Evolutionary conservation across 305 asterid species (phyloP).

Genomic region (Solanum chacoense): DNA sequence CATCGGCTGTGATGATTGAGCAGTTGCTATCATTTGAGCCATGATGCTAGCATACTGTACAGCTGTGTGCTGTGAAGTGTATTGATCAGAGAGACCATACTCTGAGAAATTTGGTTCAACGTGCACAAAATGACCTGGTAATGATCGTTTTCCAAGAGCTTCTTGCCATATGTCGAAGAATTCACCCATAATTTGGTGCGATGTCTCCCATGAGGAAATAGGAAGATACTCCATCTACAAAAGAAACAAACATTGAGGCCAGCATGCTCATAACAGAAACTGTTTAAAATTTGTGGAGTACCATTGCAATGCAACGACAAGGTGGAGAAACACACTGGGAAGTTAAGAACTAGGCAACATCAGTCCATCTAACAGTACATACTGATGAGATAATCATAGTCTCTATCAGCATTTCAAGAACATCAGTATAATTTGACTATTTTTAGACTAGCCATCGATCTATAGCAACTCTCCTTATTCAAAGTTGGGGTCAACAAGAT

Average conservation of each 20-base stretch:
- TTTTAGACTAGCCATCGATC: background rate
- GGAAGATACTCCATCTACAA: constrained; percentile 92
- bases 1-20: constrained; percentile 48
- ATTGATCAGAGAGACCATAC: constrained; percentile 67
- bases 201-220: constrained; percentile 86
- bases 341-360: background rate
- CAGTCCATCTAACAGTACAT: background rate
- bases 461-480: background rate
- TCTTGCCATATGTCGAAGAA: constrained; percentile 87
- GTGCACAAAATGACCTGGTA: constrained; percentile 90
- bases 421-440: background rate
- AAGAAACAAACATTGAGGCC: background rate
- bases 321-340: background rate
- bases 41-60: constrained; percentile 79
- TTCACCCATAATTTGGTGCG: constrained; percentile 74
- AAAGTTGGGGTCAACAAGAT: background rate
- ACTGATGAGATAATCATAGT: background rate
- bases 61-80: constrained; percentile 70
- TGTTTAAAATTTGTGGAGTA: background rate
- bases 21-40: constrained; percentile 80
- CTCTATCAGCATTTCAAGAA: background rate
- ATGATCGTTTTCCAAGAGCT: constrained; percentile 66
- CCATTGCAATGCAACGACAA: background rate
- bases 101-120: constrained; percentile 71
- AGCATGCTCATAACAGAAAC: background rate